A percentile compares a stretch with the other conserved stretches of the same genome.
These are phyloP conservation scores for Erythrobasidium hasegawianum DNA, from an alignment of 1,284 basidiomycete species.

Conservation along the genomic window DNA sequence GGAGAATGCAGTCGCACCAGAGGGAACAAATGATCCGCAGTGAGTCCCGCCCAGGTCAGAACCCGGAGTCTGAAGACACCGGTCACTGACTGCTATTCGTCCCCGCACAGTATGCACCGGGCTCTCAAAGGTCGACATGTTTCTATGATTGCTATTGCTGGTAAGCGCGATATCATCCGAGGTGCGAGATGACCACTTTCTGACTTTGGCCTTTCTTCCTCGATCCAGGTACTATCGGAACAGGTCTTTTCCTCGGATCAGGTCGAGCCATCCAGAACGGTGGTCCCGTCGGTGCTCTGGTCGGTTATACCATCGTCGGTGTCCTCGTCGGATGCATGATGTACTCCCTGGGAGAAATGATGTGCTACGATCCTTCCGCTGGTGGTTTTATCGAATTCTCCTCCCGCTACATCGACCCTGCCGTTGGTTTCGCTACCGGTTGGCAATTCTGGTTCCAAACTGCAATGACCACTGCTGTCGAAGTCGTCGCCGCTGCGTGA, in stretches of 20 bases:
- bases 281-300: slow-evolving; percentile 47
- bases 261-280: slow-evolving; percentile 46
- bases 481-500: slow-evolving; percentile 48
- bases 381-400: slow-evolving; percentile 76
- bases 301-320: slow-evolving; percentile 38
- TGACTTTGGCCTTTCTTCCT: no score
- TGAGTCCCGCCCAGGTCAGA: background rate
- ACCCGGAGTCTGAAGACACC: background rate
- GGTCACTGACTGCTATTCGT: background rate
- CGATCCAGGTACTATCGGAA: slow-evolving; percentile 26
- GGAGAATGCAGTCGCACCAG: slow-evolving; percentile 10
- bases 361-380: slow-evolving; percentile 42
- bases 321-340: slow-evolving; percentile 36
- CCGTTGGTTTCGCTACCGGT: slow-evolving; percentile 72
- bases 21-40: slow-evolving; percentile 26
- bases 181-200: no score
- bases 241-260: slow-evolving; percentile 41
- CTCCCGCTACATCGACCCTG: slow-evolving; percentile 72
- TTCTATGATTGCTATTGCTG: slow-evolving; percentile 34
- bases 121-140: slow-evolving; percentile 26
- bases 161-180: no score
- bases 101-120: slow-evolving; percentile 18
- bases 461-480: slow-evolving; percentile 40
- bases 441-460: slow-evolving; percentile 61
- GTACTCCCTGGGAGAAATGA: slow-evolving; percentile 52